phyloP scores from a whole-genome alignment of 768 basidiomycete species.

The Amanita inopinata region DNA sequence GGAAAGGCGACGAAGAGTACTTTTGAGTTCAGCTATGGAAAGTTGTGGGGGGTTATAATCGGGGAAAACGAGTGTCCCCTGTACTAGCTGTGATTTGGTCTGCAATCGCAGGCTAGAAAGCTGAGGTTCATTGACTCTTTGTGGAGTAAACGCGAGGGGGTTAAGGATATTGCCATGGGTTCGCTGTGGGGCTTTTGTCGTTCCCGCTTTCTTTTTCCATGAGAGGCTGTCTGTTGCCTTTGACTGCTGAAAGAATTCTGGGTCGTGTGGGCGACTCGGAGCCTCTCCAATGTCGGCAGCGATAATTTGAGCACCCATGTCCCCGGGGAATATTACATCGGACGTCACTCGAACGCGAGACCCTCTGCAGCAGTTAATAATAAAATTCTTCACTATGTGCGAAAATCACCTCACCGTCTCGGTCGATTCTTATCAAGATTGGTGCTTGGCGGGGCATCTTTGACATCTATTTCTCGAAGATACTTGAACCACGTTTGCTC shows the following conservation, averaged over 20 bases:
- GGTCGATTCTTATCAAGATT: conserved; percentile 17
- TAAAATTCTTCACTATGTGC: not conserved
- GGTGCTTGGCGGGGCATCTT: conserved; percentile 28
- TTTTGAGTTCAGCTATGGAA: conserved; percentile 45
- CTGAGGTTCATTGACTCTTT: not conserved
- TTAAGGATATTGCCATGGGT: not conserved
- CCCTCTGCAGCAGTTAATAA: conserved; percentile 17
- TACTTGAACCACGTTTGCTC: conserved; percentile 60
- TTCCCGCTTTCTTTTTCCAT: not conserved
- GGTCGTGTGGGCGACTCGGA: conserved; percentile 17
- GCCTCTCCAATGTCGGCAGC: conserved; percentile 75
- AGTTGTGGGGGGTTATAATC: conserved; percentile 12
- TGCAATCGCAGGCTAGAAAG: not conserved
- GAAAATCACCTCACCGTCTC: conserved; percentile 22
- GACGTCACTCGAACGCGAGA: conserved; percentile 68
- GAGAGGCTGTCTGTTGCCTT: not conserved
- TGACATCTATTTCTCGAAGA: conserved; percentile 58
- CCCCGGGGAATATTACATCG: conserved; percentile 59
- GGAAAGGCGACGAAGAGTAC: conserved; percentile 66
- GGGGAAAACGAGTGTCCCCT: conserved; percentile 8
- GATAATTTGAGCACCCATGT: conserved; percentile 58
- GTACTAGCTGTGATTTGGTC: not conserved
- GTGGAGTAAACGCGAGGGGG: not conserved
- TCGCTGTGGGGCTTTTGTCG: not conserved
- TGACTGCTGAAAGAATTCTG: not conserved